phyloP scores from a whole-genome alignment of 345 rosid genomes.

The Lepidium africanum region DNA sequence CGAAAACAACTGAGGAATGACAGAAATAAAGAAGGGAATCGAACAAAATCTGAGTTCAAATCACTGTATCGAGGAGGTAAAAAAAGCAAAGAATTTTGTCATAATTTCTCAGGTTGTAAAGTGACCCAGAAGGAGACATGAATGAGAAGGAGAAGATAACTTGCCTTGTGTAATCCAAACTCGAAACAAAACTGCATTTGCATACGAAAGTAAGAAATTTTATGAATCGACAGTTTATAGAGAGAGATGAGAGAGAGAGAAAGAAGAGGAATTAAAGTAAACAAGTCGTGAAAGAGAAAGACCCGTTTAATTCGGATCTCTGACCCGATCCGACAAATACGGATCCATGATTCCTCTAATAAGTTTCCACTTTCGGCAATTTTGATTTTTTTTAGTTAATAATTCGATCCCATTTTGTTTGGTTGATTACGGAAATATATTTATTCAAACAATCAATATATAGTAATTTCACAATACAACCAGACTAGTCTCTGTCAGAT shows the following conservation, averaged over 20 bases:
- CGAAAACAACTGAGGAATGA: neutral
- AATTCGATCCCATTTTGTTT: neutral
- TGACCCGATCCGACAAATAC: slow-evolving; percentile 13
- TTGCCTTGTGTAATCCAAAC: slow-evolving; percentile 28
- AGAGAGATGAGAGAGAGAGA: neutral
- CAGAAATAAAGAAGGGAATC: neutral
- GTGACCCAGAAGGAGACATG: neutral
- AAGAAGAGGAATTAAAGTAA: neutral
- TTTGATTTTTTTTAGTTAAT: neutral
- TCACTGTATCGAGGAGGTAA: neutral
- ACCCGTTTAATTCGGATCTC: slow-evolving; percentile 20
- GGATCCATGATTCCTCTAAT: neutral
- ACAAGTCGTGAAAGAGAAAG: neutral
- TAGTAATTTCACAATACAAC: neutral
- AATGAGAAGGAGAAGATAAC: slow-evolving; percentile 7
- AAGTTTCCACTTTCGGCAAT: neutral
- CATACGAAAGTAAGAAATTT: neutral
- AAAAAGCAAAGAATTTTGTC: neutral
- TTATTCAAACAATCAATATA: neutral
- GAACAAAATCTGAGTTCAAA: neutral
- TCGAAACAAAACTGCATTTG: slow-evolving; percentile 24
- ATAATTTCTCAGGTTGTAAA: neutral
- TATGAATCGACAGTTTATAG: neutral
- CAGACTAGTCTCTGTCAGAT: neutral
- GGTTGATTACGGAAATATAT: neutral